phyloP scores from a whole-genome alignment of 208 protist species.

The Cochliopodium minus region DNA sequence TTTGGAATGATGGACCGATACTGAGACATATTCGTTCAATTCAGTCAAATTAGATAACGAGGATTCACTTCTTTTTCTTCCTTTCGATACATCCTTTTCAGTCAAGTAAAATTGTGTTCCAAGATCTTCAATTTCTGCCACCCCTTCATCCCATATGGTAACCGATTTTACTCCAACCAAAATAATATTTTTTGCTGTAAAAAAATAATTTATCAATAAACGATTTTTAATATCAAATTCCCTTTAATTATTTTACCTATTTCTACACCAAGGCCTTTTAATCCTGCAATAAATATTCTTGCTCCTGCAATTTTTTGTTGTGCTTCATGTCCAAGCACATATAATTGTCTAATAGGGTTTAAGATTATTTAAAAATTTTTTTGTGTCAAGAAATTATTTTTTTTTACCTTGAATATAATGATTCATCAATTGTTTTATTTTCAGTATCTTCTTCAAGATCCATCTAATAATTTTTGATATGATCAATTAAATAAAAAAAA shows the following conservation, averaged over 20 bases:
- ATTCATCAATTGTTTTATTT: too few relatives aligned
- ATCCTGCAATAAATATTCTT: conserved; percentile 56
- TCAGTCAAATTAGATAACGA: conserved; percentile 46
- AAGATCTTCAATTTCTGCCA: background rate
- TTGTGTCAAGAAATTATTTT: too few relatives aligned
- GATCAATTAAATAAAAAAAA: too few relatives aligned
- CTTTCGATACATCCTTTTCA: conserved; percentile 7
- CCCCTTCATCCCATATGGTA: background rate
- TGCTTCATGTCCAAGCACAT: conserved; percentile 62
- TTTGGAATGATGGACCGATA: conserved; percentile 19
- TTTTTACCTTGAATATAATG: too few relatives aligned
- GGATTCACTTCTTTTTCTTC: conserved; percentile 32
- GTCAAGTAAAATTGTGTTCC: conserved; percentile 2
- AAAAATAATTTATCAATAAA: background rate
- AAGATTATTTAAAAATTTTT: too few relatives aligned
- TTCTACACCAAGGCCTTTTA: conserved; percentile 51
- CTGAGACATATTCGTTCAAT: conserved; percentile 59
- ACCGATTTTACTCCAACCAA: conserved; percentile 8
- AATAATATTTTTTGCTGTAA: conserved; percentile 13
- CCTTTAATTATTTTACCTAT: conserved; percentile 19
- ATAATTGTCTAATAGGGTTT: conserved; percentile 65
- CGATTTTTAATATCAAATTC: background rate
- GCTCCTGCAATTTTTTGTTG: conserved; percentile 55
- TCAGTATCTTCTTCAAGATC: too few relatives aligned
- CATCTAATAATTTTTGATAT: too few relatives aligned